A percentile compares a stretch with the other conserved stretches of the same genome.
Evolutionary conservation across 1,139 yeast species (phyloP).

Genomic region (Blastobotrys elegans): DNA sequence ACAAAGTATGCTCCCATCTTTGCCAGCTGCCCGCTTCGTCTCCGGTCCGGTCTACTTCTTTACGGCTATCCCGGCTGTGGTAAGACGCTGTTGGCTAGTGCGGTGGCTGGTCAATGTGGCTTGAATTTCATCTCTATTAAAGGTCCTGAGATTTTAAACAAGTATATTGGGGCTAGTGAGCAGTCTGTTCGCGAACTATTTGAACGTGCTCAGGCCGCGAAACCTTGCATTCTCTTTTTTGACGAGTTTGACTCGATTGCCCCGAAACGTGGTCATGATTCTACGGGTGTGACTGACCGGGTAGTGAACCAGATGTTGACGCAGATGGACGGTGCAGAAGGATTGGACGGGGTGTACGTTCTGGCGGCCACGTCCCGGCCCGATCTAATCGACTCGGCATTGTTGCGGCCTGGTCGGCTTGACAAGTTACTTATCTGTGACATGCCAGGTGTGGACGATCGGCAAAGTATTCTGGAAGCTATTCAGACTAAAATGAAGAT

Average conservation of each 20-base stretch:
- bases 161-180: conserved; percentile 96
- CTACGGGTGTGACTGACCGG: conserved; percentile 96
- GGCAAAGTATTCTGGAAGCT: conserved; percentile 67
- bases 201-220: conserved; percentile 90
- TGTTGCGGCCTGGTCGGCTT: conserved; percentile 90
- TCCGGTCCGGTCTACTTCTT: conserved; percentile 82
- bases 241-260: conserved; percentile 98
- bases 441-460: conserved; percentile 67
- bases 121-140: conserved; percentile 88
- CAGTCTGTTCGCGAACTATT: conserved; percentile 90
- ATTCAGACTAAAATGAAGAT: conserved; percentile 44
- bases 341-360: conserved; percentile 93
- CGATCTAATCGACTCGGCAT: conserved; percentile 90
- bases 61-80: conserved; percentile 99
- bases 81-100: conserved; percentile 86
- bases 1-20: conserved; percentile 93
- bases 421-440: conserved; percentile 90
- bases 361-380: conserved; percentile 96
- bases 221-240: conserved; percentile 89
- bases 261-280: conserved; percentile 96
- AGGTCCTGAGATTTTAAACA: conserved; percentile 94
- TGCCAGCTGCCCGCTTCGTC: conserved; percentile 76
- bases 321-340: conserved; percentile 99
- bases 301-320: conserved; percentile 96
- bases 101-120: conserved; percentile 93